Conservation (phyloP, 2,329 filamentous ascomycete species). For the Thelonectria discophora region DNA sequence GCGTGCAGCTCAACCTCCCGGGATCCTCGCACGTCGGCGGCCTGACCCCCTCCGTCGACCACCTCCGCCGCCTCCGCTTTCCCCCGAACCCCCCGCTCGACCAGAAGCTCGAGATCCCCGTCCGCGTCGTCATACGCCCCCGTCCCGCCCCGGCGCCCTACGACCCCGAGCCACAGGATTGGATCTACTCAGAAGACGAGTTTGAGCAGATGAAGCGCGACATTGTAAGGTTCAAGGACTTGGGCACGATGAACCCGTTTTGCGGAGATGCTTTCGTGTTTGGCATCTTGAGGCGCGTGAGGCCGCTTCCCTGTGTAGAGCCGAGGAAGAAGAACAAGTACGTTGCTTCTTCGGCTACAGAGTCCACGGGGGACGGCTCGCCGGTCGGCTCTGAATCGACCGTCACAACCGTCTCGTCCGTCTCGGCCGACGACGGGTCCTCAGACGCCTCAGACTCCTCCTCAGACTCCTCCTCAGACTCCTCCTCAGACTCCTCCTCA, state of each 20-base stretch:
- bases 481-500: too few species aligned
- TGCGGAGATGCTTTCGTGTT: slow-evolving; percentile 67
- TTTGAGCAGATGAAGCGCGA: slow-evolving; percentile 53
- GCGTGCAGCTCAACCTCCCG: slow-evolving; percentile 63
- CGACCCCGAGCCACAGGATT: slow-evolving; percentile 49
- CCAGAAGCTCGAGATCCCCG: slow-evolving; percentile 46
- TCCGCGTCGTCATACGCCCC: slow-evolving; percentile 66
- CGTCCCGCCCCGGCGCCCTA: slow-evolving; percentile 32
- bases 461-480: too few species aligned
- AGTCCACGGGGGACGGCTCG: not conserved
- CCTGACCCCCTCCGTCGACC: slow-evolving; percentile 57
- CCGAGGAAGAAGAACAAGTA: not conserved
- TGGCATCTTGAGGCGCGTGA: slow-evolving; percentile 51
- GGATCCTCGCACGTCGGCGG: slow-evolving; percentile 62
- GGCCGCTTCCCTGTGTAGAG: not conserved
- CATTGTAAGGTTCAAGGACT: slow-evolving; percentile 50
- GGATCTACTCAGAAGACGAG: slow-evolving; percentile 59
- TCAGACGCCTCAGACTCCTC: too few species aligned
- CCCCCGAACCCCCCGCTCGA: slow-evolving; percentile 7
- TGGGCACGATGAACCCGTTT: slow-evolving; percentile 48
- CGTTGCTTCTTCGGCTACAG: not conserved
- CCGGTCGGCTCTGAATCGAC: not conserved
- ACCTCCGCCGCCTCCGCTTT: slow-evolving; percentile 46
- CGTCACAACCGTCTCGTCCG: not conserved
- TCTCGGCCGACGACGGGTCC: not conserved